These are phyloP conservation scores for Trametes cubensis DNA, from an alignment of 768 basidiomycete species.

Conservation along the genomic window DNA sequence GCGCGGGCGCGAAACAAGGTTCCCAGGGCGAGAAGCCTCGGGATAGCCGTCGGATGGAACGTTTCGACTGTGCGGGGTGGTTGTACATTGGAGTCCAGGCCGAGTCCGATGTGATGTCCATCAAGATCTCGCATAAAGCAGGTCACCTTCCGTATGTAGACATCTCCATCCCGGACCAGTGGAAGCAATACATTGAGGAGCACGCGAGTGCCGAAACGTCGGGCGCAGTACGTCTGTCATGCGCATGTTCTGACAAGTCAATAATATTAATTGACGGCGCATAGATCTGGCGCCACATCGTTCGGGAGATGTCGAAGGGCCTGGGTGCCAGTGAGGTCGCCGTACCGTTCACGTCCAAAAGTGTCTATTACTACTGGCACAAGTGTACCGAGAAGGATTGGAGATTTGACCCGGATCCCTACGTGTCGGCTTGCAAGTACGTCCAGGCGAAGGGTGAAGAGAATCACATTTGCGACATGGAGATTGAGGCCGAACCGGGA, in stretches of 20 bases:
- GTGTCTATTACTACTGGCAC: slow-evolving; percentile 2
- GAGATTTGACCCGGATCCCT: too few species aligned
- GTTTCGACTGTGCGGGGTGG: slow-evolving; percentile 22
- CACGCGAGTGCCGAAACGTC: not conserved
- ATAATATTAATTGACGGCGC: too few species aligned
- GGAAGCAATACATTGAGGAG: slow-evolving; percentile 19
- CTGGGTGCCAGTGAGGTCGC: not conserved
- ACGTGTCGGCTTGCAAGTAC: not conserved
- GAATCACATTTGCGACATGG: not conserved
- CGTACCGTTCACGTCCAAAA: not conserved
- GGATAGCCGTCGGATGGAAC: slow-evolving; percentile 9
- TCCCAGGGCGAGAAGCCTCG: not conserved
- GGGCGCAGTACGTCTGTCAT: not conserved
- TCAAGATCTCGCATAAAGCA: slow-evolving; percentile 10
- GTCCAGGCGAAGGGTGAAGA: not conserved
- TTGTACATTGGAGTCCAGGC: slow-evolving; percentile 4
- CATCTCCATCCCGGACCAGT: slow-evolving; percentile 14
- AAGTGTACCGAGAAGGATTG: not conserved
- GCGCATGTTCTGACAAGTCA: too few species aligned
- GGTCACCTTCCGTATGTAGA: slow-evolving; percentile 10
- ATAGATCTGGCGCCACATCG: slow-evolving; percentile 2
- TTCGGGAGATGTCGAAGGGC: not conserved
- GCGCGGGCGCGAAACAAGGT: not conserved
- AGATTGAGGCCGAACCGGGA: too few species aligned
- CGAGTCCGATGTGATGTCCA: not conserved